Evolutionary conservation across 179 eudicot species (phyloP).

Genomic region (Amaranthus tricolor): DNA sequence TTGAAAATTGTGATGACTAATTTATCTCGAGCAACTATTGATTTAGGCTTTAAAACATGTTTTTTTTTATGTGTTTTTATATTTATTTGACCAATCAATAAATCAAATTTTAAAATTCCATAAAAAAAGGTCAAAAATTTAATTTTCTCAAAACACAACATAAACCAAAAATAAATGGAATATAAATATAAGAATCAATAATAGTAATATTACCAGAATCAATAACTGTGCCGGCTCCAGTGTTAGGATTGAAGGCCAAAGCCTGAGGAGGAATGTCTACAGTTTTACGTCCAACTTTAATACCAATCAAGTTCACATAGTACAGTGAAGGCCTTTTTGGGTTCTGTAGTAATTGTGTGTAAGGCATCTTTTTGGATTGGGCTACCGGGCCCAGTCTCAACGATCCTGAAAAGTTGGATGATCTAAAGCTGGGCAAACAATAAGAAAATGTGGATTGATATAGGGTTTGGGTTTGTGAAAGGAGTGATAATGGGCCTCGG

Average conservation of each 20-base stretch:
- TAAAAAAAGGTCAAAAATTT: too few relatives aligned
- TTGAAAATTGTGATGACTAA: too few relatives aligned
- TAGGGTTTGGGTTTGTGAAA: constrained; percentile 58
- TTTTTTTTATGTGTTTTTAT: too few relatives aligned
- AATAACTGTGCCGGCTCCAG: constrained; percentile 74
- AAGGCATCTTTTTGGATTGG: constrained; percentile 57
- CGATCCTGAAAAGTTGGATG: constrained; percentile 57
- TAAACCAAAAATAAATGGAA: neutral
- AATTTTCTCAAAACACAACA: neutral
- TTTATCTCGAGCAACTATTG: too few relatives aligned
- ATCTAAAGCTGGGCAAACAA: constrained; percentile 73
- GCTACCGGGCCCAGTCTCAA: constrained; percentile 58
- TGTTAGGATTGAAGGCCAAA: constrained; percentile 60
- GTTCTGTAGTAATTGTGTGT: constrained; percentile 58
- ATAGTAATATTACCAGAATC: constrained; percentile 56
- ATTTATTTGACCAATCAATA: too few relatives aligned
- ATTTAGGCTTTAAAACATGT: too few relatives aligned
- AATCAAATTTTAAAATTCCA: too few relatives aligned
- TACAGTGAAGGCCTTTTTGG: constrained; percentile 74
- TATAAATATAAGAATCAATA: neutral
- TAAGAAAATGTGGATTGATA: constrained; percentile 80
- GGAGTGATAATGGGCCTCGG: constrained; percentile 71
- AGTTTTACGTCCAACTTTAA: constrained; percentile 54
- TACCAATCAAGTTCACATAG: constrained; percentile 61
- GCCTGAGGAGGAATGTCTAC: constrained; percentile 60